Base-by-base conservation (phyloP, 2,329 filamentous ascomycete genomes). In the Neopestalotiopsis clavispora region DNA sequence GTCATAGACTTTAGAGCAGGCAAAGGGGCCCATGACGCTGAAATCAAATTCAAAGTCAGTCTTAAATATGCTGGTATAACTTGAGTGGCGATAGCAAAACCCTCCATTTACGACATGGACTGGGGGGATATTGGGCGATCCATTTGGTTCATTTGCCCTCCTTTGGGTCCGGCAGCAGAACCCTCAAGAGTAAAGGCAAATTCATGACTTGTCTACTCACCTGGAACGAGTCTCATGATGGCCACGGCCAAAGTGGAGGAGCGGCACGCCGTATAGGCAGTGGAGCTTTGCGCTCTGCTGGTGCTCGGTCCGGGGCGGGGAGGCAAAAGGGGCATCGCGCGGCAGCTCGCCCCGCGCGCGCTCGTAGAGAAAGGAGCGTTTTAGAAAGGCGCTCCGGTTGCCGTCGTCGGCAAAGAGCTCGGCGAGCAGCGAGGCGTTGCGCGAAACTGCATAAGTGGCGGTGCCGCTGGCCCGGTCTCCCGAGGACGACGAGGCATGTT, bases 271-370 rank as follows among this genome's bases (percentile, higher is more conserved):
- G 71, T 89, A 91, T 34, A 93, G 81, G 71, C 88, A 89, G 76
- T 94, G 92, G 30, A 95, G 80, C 75, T 91, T 91, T 30, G 92
- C 92, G 71, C 89, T 91, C 72, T 87, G 82, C 79, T 94, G 92
- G 38, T 87, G 86, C 42, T 84, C 75, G 65, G 81, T 77, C 32
- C 80, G 80, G 13, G 80, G 83, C 9, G 77, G 84, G 2, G 67
- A 69, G 17, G 72, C 52, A 68, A 69, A 71, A 52, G 69, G 69
- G 9, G 67, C 62, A 1, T 42, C 34, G 6, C 66, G 45, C 7
- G 67, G 64, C 23, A 71, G 69, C 56, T 80, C 77, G 28, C 80
- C 83, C 23, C 85, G 86, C 2, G 87, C 86, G n/a, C 86, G 84
- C 12, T 85, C 81, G 76, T 88, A 93, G 2, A 94, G 82, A 23